These are phyloP conservation scores for Penicillium cataractarum DNA, from an alignment of 495 filamentous ascomycete species.

Conservation along the genomic window DNA sequence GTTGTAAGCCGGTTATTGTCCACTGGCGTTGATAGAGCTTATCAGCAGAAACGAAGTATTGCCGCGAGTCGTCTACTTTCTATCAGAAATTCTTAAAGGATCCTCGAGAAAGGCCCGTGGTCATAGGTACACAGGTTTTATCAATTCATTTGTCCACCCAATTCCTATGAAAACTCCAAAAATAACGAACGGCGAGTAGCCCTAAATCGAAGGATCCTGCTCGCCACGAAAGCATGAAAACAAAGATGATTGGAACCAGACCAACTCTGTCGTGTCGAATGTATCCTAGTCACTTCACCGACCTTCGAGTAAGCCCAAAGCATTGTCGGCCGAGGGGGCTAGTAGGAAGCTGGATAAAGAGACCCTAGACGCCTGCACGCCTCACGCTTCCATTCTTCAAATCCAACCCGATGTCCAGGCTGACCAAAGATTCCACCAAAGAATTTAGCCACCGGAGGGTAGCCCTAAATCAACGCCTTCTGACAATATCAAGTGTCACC, in stretches of 20 bases:
- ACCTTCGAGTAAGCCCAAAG: not conserved
- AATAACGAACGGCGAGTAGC: conserved; percentile 4
- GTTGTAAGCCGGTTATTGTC: not conserved
- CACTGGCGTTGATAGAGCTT: conserved; percentile 13
- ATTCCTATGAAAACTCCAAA: conserved; percentile 15
- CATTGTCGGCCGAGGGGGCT: not conserved
- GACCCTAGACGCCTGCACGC: conserved; percentile 24
- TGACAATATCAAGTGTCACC: not conserved
- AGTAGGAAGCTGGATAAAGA: conserved; percentile 10
- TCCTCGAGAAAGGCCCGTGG: not conserved
- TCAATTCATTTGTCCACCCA: conserved; percentile 14
- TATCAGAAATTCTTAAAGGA: not conserved
- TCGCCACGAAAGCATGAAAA: conserved; percentile 4
- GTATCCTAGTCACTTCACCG: conserved; percentile 1
- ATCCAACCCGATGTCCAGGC: not conserved
- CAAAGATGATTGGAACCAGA: not conserved
- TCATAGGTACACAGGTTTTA: conserved; percentile 18
- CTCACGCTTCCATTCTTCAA: conserved; percentile 14
- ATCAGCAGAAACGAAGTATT: conserved; percentile 3
- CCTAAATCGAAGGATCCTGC: not conserved
- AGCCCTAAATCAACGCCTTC: not conserved
- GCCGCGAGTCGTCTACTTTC: conserved; percentile 2
- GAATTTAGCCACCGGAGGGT: not conserved
- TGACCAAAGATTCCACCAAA: not conserved
- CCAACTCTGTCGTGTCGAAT: conserved; percentile 1